phyloP scores from a whole-genome alignment of 441 rosid genomes.

The Pelargonium citronellum region DNA sequence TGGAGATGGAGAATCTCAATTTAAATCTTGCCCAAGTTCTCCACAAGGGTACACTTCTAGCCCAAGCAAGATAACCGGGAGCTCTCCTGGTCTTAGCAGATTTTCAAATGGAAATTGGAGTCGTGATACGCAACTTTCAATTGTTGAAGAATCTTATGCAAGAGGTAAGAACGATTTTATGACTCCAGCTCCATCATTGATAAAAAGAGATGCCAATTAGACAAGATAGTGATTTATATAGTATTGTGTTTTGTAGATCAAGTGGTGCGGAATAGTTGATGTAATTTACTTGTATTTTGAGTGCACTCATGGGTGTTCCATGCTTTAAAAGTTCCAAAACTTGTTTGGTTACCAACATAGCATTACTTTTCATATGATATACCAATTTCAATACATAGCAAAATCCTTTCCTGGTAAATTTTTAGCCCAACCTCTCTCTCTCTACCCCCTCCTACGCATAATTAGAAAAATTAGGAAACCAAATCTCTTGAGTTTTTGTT shows the following conservation, averaged over 20 bases:
- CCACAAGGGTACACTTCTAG: slow-evolving; percentile 24
- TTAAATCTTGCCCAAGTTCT: slow-evolving; percentile 33
- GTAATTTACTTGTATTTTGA: slow-evolving; percentile 17
- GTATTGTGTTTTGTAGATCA: slow-evolving; percentile 8
- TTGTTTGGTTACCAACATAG: background rate
- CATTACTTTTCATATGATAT: background rate
- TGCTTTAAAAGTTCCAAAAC: background rate
- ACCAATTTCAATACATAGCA: background rate
- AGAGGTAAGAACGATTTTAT: slow-evolving; percentile 39
- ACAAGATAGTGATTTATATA: background rate
- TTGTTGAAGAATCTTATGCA: slow-evolving; percentile 36
- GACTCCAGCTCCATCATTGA: slow-evolving; percentile 50
- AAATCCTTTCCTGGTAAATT: too few species aligned
- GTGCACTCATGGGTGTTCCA: slow-evolving; percentile 9
- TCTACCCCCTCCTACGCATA: too few species aligned
- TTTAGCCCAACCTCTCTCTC: too few species aligned
- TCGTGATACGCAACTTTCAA: slow-evolving; percentile 42
- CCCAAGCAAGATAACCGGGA: slow-evolving; percentile 30
- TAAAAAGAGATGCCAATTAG: slow-evolving; percentile 43
- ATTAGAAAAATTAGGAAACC: too few species aligned
- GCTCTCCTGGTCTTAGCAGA: slow-evolving; percentile 45
- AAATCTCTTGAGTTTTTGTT: too few species aligned
- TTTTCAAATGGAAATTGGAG: slow-evolving; percentile 34
- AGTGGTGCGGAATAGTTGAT: background rate
- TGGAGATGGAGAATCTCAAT: slow-evolving; percentile 29